Base-by-base conservation (phyloP, 1,139 yeast genomes). In the Debaryomyces sp. region DNA sequence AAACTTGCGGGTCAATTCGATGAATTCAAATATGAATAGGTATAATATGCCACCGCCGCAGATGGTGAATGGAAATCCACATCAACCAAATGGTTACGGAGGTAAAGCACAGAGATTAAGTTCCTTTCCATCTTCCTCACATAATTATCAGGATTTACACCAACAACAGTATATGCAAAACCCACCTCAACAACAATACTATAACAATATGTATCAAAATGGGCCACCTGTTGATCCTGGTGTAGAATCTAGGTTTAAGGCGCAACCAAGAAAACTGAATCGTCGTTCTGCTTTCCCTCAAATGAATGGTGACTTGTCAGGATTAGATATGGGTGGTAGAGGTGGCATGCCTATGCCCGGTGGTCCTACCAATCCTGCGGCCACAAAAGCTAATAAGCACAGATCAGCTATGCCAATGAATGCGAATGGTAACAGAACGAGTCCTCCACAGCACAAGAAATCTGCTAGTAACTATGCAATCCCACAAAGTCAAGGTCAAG, bases 291-390 rank as follows among this genome's bases (percentile, higher is more conserved):
- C 63, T 12, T 67, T 66, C 55, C 74, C 77, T 17, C 62, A 53
- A 46, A 57, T 68, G 63, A 63, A 60, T 41, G 72, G 69, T 9
- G 68, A 64, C 46, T 55, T 68, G 24, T 68, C 68, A 30, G 75
- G 75, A 4, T 54, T 75, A 29, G 80, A 76, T 57, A 67, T 74
- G 68, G 80, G 80, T 12, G 80, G 80, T 9, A 67, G 81, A 55
- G 80, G 78, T n/a, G 80, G 80, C 10, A 76, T 75, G 80, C 80
- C 80, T 44, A 62, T 63, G 62, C 70, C 74, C 0, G 60, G 60
- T 2, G 59, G 54, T 5, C 57, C 57, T 10, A 30, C 29, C 13
- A 45, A 33, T 18, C 44, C 38, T 17, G 26, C 17, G 8, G 38
- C 36, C 35, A 15, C 46, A 32, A 29, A 26, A 12, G 26, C 38